Base-by-base conservation (phyloP, 2,329 filamentous ascomycete species). In the Neofusicoccum laricinum region DNA sequence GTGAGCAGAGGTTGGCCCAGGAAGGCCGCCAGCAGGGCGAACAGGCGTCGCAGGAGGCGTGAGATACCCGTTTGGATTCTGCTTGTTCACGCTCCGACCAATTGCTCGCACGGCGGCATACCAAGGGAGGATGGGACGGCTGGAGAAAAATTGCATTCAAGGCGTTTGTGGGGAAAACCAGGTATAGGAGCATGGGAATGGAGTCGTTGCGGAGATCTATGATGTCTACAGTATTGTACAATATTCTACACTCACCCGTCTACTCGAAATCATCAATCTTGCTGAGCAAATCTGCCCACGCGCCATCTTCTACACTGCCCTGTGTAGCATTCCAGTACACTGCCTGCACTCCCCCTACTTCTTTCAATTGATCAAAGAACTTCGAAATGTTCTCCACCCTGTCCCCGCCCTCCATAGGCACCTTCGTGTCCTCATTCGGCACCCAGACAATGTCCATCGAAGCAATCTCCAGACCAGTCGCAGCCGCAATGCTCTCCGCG, bases 401-500 rank as follows among this genome's bases (percentile, higher is more conserved):
- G 12, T 84, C 81, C 14, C 83, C 79, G 15, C 85, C 82, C 65
- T 89, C 84, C 43, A 93, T 70, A 7, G 81, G 80, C 17, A 91
- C 86, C 73, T 86, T 86, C 0, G 90, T 93, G 67, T 97, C 93
- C 71, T 89, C 86, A 66, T 94, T 95, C 0, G 92, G 86, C 65
- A 89, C 86, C 89, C 92, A 97, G 48, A 97, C 84, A 61, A 97
- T 94, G 64, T 96, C 91, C 17, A 88, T 87, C 69, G 87, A 89
- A 63, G 90, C 80, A 50, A 96, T 85, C 65, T 89, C 85, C 66
- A 96, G 77, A 0, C 82, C 85, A 19, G 91, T 83, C 41, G 84
- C 81, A 68, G 85, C 82, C 3, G 85, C 82, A n/a, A 97, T 73
- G 12, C 82, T 80, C 66, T 90, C 83, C 2, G 87, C 87, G 1